Evolutionary conservation across 2,329 filamentous ascomycete genomes (phyloP).

Genomic region (Alternaria consortialis): DNA sequence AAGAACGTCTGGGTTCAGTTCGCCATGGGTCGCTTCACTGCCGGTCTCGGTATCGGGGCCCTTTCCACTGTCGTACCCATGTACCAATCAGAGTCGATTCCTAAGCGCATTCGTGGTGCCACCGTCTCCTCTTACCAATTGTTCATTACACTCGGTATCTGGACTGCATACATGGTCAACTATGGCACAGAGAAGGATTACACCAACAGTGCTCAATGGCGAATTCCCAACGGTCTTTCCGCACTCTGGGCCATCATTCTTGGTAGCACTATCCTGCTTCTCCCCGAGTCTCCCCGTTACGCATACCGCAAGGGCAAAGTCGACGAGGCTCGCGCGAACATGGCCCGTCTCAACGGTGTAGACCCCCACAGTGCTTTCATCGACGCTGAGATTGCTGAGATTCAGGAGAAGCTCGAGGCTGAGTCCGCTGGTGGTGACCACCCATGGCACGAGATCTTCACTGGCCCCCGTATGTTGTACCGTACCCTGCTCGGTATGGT

Average conservation of each 20-base stretch:
- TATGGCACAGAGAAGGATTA: constrained; percentile 65
- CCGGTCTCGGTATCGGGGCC: constrained; percentile 71
- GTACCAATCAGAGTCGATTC: constrained; percentile 74
- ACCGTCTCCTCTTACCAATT: constrained; percentile 72
- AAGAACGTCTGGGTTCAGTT: constrained; percentile 68
- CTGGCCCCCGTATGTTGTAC: constrained; percentile 72
- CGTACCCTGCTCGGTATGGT: constrained; percentile 69
- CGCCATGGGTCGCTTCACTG: constrained; percentile 68
- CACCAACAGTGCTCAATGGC: constrained; percentile 65
- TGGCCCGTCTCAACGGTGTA: constrained; percentile 65
- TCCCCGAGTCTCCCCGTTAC: constrained; percentile 67
- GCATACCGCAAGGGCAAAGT: constrained; percentile 64
- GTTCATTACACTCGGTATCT: constrained; percentile 74
- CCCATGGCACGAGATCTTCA: constrained; percentile 67
- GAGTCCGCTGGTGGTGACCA: constrained; percentile 55
- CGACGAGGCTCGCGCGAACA: constrained; percentile 61
- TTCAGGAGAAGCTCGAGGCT: constrained; percentile 64
- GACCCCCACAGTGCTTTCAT: constrained; percentile 64
- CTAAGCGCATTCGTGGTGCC: constrained; percentile 70
- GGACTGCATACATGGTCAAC: constrained; percentile 62
- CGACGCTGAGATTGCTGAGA: constrained; percentile 63
- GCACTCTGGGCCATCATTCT: constrained; percentile 66
- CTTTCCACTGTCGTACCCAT: constrained; percentile 66
- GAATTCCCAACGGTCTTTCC: constrained; percentile 69
- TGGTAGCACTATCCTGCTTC: constrained; percentile 62